Conservation (phyloP, 257 asterid genomes). For the Solanum pennellii region DNA sequence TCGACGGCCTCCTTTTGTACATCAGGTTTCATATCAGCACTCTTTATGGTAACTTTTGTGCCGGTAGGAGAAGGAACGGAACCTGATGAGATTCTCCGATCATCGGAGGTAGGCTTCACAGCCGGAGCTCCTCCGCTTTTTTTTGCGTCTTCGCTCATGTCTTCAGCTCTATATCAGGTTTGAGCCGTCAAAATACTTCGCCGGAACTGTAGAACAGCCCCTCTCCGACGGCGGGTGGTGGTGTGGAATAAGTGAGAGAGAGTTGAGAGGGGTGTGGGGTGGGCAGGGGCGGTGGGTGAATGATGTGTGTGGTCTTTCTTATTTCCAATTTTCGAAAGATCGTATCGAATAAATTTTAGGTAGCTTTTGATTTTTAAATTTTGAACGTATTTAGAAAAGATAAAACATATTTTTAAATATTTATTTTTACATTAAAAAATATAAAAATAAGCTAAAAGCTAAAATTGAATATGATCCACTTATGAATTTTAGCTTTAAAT, state of each 20-base stretch:
- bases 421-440: too few relatives aligned
- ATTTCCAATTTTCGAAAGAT: background rate
- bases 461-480: background rate
- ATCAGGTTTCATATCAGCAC: slow-evolving; percentile 95
- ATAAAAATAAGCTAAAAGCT: background rate
- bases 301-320: background rate
- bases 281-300: background rate
- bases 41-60: slow-evolving; percentile 67
- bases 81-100: slow-evolving; percentile 46
- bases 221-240: background rate
- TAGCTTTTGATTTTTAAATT: background rate
- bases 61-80: slow-evolving; percentile 25
- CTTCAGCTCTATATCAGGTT: background rate
- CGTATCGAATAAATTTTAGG: background rate
- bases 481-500: background rate
- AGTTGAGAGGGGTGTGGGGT: too few relatives aligned
- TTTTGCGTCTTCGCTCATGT: slow-evolving; percentile 70
- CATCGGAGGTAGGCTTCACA: slow-evolving; percentile 30
- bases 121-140: slow-evolving; percentile 48
- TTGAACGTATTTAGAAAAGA: too few relatives aligned
- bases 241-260: background rate
- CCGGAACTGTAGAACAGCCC: background rate
- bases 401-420: too few relatives aligned
- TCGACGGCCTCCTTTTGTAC: slow-evolving; percentile 91
- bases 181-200: background rate